Conservation (phyloP, 1,284 basidiomycete species). For the Laetiporus sulphureus region DNA sequence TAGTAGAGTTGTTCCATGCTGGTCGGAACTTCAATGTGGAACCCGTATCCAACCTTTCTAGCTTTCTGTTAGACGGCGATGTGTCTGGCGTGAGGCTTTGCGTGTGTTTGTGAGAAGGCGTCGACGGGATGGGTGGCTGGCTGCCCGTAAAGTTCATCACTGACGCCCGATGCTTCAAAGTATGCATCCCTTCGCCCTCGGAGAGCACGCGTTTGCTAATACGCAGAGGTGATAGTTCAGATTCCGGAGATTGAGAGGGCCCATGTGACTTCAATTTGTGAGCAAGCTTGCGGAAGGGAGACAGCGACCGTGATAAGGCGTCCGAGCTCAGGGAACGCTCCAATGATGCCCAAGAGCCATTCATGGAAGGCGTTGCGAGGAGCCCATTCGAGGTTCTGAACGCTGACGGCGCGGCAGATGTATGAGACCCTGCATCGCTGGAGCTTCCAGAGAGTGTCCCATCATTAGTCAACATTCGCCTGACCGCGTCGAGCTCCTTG, state of each 20-base stretch:
- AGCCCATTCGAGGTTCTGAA: slow-evolving; percentile 35
- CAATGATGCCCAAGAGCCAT: slow-evolving; percentile 18
- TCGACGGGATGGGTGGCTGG: slow-evolving; percentile 38
- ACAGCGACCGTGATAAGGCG: slow-evolving; percentile 65
- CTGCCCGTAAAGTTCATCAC: slow-evolving; percentile 44
- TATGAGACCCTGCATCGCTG: slow-evolving; percentile 65
- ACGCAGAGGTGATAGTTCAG: no score
- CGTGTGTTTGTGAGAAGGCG: slow-evolving; percentile 58
- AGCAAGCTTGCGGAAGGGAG: slow-evolving; percentile 71
- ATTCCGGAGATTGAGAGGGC: no score
- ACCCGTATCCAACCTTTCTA: slow-evolving; percentile 25
- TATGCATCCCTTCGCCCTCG: no score
- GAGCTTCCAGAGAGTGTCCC: slow-evolving; percentile 36
- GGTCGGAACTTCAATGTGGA: slow-evolving; percentile 37
- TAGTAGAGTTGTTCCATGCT: slow-evolving; percentile 76
- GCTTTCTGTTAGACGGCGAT: slow-evolving; percentile 35
- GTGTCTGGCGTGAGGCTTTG: slow-evolving; percentile 66
- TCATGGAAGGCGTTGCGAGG: slow-evolving; percentile 57
- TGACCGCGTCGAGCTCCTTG: slow-evolving; percentile 71
- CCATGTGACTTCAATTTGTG: slow-evolving; percentile 58
- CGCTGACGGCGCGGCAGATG: slow-evolving; percentile 44
- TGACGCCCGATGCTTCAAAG: slow-evolving; percentile 50
- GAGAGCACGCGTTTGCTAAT: no score
- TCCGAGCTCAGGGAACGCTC: slow-evolving; percentile 41
- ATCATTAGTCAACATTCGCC: slow-evolving; percentile 48